Conservation (phyloP, 176 grass and related monocot species). For the Avena eriantha region DNA sequence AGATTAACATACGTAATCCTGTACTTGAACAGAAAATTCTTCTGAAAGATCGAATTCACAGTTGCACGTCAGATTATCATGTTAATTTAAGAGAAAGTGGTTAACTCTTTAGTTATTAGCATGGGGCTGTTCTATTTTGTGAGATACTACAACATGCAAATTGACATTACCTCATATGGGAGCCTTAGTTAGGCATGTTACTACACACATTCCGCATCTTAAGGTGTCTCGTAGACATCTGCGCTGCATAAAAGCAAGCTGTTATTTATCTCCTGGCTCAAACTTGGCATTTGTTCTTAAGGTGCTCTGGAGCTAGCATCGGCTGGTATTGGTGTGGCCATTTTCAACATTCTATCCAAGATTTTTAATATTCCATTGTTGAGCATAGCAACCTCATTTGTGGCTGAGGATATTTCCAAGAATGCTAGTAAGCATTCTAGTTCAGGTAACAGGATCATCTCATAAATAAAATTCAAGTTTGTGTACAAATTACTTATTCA, state of each 20-base stretch:
- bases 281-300: conserved; percentile 46
- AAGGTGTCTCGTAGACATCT: conserved; percentile 5
- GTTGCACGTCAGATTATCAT: conserved; percentile 8
- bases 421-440: conserved; percentile 43
- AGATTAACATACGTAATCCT: neutral
- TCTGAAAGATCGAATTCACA: conserved; percentile 16
- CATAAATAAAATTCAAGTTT: conserved; percentile 13
- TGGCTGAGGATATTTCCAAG: conserved; percentile 78
- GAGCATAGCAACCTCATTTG: conserved; percentile 92
- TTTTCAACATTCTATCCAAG: conserved; percentile 92
- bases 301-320: conserved; percentile 86
- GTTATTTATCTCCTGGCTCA: conserved; percentile 19
- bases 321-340: conserved; percentile 78
- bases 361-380: conserved; percentile 90
- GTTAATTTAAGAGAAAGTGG: conserved; percentile 8
- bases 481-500: conserved; percentile 8
- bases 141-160: neutral
- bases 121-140: neutral
- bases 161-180: neutral
- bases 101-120: neutral
- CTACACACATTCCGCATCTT: neutral
- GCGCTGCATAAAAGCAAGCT: conserved; percentile 19
- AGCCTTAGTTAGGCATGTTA: conserved; percentile 35
- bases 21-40: neutral
- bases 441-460: conserved; percentile 50